phyloP scores from a whole-genome alignment of 805 yeast species.

The Priceomyces castillae region DNA sequence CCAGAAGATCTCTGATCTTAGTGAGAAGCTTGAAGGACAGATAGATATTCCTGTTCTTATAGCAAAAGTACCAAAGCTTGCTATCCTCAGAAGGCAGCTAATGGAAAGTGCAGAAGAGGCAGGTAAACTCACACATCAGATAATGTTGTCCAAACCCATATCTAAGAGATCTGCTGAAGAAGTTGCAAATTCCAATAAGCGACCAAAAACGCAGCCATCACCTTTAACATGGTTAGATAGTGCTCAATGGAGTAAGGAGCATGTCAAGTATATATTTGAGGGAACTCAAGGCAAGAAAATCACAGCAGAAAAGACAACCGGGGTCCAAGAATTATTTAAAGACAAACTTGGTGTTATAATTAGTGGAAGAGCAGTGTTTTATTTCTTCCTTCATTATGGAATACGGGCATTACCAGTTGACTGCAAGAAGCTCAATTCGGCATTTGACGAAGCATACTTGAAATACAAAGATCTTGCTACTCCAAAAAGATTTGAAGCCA shows the following conservation, averaged over 20 bases:
- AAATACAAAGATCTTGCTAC: conserved; percentile 8
- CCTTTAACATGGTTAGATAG: conserved; percentile 11
- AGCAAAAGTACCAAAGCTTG: conserved; percentile 19
- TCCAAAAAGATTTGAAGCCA: conserved; percentile 7
- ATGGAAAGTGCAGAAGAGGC: conserved; percentile 32
- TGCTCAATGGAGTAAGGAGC: conserved; percentile 16
- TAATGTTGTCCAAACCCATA: conserved; percentile 1
- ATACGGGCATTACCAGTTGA: conserved; percentile 10
- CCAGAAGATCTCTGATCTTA: not conserved
- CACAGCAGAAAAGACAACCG: conserved; percentile 9
- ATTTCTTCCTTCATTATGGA: conserved; percentile 20
- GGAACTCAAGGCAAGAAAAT: conserved; percentile 7
- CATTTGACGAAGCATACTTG: conserved; percentile 16
- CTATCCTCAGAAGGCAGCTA: conserved; percentile 27
- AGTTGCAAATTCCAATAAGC: not conserved
- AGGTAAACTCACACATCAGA: conserved; percentile 22
- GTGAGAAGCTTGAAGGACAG: conserved; percentile 16
- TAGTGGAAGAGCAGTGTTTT: conserved; percentile 10
- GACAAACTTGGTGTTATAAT: conserved; percentile 10
- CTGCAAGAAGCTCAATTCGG: conserved; percentile 6
- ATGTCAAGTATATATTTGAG: conserved; percentile 12
- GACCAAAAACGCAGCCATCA: not conserved
- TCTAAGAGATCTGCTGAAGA: conserved; percentile 2
- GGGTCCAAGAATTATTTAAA: conserved; percentile 12
- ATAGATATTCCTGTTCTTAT: conserved; percentile 22